Evolutionary conservation across 192 early-diverging fungal species (phyloP).

Genomic region (Gamsiella multidivaricata): DNA sequence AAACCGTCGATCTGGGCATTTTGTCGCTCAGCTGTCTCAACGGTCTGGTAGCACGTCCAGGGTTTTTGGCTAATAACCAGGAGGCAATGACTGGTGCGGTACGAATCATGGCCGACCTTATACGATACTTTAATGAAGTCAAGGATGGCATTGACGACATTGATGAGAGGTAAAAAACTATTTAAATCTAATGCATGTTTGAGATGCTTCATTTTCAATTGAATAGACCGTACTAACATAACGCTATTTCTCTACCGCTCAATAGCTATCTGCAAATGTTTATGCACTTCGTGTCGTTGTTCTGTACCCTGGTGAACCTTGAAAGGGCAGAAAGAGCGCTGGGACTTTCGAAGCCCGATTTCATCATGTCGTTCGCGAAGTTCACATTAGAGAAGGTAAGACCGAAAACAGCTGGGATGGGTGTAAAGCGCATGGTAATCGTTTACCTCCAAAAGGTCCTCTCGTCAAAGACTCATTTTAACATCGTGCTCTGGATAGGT

Average conservation of each 20-base stretch:
- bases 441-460: no score
- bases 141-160: slow-evolving; percentile 51
- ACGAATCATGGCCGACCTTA: slow-evolving; percentile 36
- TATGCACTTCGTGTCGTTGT: slow-evolving; percentile 51
- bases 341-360: slow-evolving; percentile 38
- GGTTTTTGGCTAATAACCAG: slow-evolving; percentile 43
- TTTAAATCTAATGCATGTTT: no score
- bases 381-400: slow-evolving; percentile 50
- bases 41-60: slow-evolving; percentile 43
- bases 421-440: no score
- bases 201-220: no score
- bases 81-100: slow-evolving; percentile 44
- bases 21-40: slow-evolving; percentile 43
- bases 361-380: slow-evolving; percentile 40
- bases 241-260: not conserved
- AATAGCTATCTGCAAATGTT: slow-evolving; percentile 50
- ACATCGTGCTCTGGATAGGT: slow-evolving; percentile 1
- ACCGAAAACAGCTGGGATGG: not conserved
- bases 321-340: slow-evolving; percentile 43
- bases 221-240: no score
- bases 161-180: slow-evolving; percentile 34
- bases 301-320: slow-evolving; percentile 40
- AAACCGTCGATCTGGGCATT: slow-evolving; percentile 46
- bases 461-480: not conserved
- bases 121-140: slow-evolving; percentile 51